Evolutionary conservation across 768 basidiomycete species (phyloP).

Genomic region (Dentipellis sp.): DNA sequence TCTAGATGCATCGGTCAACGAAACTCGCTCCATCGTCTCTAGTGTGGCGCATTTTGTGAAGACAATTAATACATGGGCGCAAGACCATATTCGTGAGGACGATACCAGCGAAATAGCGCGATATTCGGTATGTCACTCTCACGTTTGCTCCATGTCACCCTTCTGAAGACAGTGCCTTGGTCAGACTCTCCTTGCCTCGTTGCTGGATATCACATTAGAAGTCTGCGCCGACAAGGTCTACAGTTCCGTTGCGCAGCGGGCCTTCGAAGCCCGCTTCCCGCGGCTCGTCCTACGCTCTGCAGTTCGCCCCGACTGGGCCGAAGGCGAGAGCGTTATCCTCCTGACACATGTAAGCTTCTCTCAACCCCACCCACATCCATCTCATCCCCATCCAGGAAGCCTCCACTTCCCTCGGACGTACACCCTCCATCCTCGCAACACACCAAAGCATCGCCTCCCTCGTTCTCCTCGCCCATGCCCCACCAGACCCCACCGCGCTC

Average conservation of each 20-base stretch:
- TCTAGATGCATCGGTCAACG: neutral
- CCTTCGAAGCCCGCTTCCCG: constrained; percentile 10
- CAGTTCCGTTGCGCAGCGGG: constrained; percentile 9
- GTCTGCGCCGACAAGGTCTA: constrained; percentile 8
- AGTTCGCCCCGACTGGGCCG: constrained; percentile 12
- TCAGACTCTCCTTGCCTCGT: constrained; percentile 9
- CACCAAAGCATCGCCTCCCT: constrained; percentile 10
- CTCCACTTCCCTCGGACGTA: constrained; percentile 4
- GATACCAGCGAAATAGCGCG: constrained; percentile 3
- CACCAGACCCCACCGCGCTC: neutral
- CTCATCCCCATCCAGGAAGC: constrained; percentile 2
- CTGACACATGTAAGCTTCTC: constrained; percentile 1
- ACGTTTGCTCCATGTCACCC: neutral
- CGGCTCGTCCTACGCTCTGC: constrained; percentile 2
- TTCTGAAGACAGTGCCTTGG: neutral
- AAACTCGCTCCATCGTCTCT: constrained; percentile 7
- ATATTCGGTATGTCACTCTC: constrained; percentile 4
- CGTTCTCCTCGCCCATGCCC: constrained; percentile 7
- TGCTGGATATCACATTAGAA: constrained; percentile 9
- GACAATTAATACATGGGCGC: constrained; percentile 4
- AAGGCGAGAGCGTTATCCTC: constrained; percentile 9
- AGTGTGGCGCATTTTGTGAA: constrained; percentile 3
- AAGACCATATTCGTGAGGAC: neutral
- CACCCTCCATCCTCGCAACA: constrained; percentile 5
- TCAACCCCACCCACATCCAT: neutral